These are phyloP conservation scores for Talaromyces rugulosus DNA, from an alignment of 2,329 filamentous ascomycete genomes.

Conservation along the genomic window DNA sequence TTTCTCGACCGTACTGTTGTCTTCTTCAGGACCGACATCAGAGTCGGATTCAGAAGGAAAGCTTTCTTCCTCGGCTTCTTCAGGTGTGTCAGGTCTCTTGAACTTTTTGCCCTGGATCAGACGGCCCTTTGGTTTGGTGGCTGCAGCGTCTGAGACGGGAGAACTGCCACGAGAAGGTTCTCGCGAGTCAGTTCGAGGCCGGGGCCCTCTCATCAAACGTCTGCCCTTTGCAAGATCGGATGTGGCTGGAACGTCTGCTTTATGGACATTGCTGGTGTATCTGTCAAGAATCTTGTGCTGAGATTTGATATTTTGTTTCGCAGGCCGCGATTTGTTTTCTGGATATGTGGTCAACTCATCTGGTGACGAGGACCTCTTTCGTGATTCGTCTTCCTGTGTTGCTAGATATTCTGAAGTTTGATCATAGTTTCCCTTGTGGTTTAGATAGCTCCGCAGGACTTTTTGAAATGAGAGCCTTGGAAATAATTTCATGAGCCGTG, in stretches of 20 bases:
- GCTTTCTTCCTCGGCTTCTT: conserved; percentile 31
- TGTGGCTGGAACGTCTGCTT: conserved; percentile 16
- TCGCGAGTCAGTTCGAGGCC: conserved; percentile 22
- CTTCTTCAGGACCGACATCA: conserved; percentile 34
- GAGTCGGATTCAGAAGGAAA: conserved; percentile 46
- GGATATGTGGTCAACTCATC: conserved; percentile 6
- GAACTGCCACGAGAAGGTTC: conserved; percentile 17
- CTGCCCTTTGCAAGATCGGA: conserved; percentile 21
- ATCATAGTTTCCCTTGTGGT: conserved; percentile 50
- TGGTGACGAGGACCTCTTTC: conserved; percentile 2
- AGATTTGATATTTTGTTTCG: conserved; percentile 12
- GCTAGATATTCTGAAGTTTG: conserved; percentile 50
- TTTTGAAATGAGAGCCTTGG: conserved; percentile 43
- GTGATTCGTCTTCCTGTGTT: conserved; percentile 30
- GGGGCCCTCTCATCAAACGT: conserved; percentile 36
- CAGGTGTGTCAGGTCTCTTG: conserved; percentile 28
- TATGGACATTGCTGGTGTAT: conserved; percentile 25
- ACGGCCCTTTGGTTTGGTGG: conserved; percentile 30
- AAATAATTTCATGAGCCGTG: conserved; percentile 48
- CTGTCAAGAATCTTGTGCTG: conserved; percentile 55
- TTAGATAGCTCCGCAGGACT: conserved; percentile 48
- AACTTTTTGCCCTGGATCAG: conserved; percentile 49
- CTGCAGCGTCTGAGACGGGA: conserved; percentile 18
- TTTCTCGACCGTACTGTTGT: conserved; percentile 43
- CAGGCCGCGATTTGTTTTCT: background rate